A percentile compares a stretch with the other conserved stretches of the same genome.
These are phyloP conservation scores for Candida manassasensis DNA, from an alignment of 805 yeast species.

Conservation along the genomic window DNA sequence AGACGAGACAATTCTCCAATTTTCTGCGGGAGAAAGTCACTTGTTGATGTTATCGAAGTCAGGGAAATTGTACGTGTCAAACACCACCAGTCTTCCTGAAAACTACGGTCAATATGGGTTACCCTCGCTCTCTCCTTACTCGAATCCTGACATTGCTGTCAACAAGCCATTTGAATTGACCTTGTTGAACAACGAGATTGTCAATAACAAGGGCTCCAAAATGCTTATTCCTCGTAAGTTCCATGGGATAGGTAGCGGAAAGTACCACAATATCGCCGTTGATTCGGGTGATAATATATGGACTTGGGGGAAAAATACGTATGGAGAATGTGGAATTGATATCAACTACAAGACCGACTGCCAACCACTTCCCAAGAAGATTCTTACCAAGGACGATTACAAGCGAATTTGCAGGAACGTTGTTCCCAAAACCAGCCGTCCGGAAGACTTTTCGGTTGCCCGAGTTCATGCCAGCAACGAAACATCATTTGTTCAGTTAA, in stretches of 20 bases:
- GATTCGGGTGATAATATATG: constrained; percentile 66
- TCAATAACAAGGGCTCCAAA: constrained; percentile 15
- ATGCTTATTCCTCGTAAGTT: constrained; percentile 41
- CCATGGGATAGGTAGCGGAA: constrained; percentile 65
- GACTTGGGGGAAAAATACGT: constrained; percentile 80
- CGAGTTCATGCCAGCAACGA: constrained; percentile 69
- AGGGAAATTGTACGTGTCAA: constrained; percentile 59
- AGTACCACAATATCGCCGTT: constrained; percentile 64
- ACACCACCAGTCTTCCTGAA: constrained; percentile 49
- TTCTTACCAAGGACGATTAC: constrained; percentile 14
- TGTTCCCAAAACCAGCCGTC: constrained; percentile 23
- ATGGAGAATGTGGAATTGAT: constrained; percentile 79
- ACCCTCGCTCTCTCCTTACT: constrained; percentile 66
- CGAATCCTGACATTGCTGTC: constrained; percentile 16
- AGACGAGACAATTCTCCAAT: constrained; percentile 39
- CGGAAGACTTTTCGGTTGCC: constrained; percentile 41
- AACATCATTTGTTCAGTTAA: constrained; percentile 36
- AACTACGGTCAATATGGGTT: constrained; percentile 80
- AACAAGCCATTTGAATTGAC: constrained; percentile 44
- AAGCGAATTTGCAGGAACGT: constrained; percentile 20
- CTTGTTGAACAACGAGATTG: constrained; percentile 46
- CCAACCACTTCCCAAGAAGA: constrained; percentile 62
- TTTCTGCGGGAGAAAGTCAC: constrained; percentile 64
- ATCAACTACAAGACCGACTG: constrained; percentile 62
- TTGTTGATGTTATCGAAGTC: constrained; percentile 54